phyloP scores from a whole-genome alignment of 805 yeast species.

The Pichia manshurica region DNA sequence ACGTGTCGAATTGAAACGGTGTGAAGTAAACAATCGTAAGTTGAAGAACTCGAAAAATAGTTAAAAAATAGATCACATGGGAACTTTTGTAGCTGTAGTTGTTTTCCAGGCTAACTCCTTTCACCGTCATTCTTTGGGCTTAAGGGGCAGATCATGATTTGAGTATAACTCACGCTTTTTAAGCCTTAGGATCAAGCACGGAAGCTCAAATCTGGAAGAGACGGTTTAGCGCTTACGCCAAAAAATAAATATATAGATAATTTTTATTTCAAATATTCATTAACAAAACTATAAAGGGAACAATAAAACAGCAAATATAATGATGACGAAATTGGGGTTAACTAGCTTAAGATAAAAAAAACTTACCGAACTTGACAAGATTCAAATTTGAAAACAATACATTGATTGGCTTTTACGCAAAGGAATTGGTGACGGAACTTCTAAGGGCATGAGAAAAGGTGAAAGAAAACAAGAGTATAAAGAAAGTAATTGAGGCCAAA shows the following conservation, averaged over 20 bases:
- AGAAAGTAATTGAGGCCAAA: neutral
- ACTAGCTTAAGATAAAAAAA: neutral
- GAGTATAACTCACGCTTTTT: too few species aligned
- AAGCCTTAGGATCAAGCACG: too few species aligned
- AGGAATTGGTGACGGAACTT: neutral
- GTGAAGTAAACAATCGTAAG: slow-evolving; percentile 32
- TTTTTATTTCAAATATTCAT: too few species aligned
- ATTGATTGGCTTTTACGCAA: slow-evolving; percentile 2
- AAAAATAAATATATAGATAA: too few species aligned
- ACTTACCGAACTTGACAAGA: slow-evolving; percentile 10
- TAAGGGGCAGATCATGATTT: too few species aligned
- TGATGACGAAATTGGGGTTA: too few species aligned
- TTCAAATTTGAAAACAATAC: slow-evolving; percentile 1
- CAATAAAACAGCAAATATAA: neutral
- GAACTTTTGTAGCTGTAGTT: neutral
- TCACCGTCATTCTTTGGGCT: too few species aligned
- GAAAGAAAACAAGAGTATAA: neutral
- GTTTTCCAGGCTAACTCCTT: neutral
- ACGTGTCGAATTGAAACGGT: slow-evolving; percentile 46
- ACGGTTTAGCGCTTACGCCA: too few species aligned
- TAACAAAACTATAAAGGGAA: neutral
- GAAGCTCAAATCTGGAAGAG: too few species aligned
- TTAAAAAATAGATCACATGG: neutral
- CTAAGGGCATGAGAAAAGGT: neutral
- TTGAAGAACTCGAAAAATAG: slow-evolving; percentile 29